Percentiles rank a stretch among this genome's conserved stretches.
phyloP scores from a whole-genome alignment of 2,329 filamentous ascomycete species.

The Fusarium newnesense region DNA sequence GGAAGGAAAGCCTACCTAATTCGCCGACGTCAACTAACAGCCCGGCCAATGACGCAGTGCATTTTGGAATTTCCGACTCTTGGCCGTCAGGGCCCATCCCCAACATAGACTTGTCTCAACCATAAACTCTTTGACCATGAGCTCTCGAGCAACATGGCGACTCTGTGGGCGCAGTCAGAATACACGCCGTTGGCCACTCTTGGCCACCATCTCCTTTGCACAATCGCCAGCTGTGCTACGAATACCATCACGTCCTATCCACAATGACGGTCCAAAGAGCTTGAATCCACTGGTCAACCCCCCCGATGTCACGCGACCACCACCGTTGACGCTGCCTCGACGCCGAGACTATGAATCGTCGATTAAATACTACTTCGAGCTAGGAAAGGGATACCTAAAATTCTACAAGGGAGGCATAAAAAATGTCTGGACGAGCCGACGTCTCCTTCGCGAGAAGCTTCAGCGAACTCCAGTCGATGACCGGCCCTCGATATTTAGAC shows the following conservation, averaged over 20 bases:
- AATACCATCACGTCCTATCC: constrained; percentile 35
- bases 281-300: constrained; percentile 70
- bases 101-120: constrained; percentile 24
- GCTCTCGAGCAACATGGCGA: constrained; percentile 47
- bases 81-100: constrained; percentile 23
- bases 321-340: constrained; percentile 71
- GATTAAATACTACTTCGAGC: constrained; percentile 62
- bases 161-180: constrained; percentile 39
- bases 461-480: constrained; percentile 64
- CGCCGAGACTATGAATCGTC: constrained; percentile 53
- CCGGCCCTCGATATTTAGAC: constrained; percentile 53
- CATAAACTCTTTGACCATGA: constrained; percentile 43
- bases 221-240: constrained; percentile 12
- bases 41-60: constrained; percentile 41
- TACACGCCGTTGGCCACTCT: constrained; percentile 31
- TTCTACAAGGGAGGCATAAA: constrained; percentile 92
- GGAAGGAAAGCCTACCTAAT: background rate
- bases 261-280: constrained; percentile 44
- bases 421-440: constrained; percentile 76
- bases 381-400: constrained; percentile 78
- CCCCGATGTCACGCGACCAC: constrained; percentile 77
- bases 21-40: constrained; percentile 18
- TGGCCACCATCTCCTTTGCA: background rate
- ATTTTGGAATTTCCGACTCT: constrained; percentile 29
- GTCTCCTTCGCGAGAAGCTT: constrained; percentile 59